Base-by-base conservation (phyloP, 805 yeast genomes). In the Kazachstania psychrophila region DNA sequence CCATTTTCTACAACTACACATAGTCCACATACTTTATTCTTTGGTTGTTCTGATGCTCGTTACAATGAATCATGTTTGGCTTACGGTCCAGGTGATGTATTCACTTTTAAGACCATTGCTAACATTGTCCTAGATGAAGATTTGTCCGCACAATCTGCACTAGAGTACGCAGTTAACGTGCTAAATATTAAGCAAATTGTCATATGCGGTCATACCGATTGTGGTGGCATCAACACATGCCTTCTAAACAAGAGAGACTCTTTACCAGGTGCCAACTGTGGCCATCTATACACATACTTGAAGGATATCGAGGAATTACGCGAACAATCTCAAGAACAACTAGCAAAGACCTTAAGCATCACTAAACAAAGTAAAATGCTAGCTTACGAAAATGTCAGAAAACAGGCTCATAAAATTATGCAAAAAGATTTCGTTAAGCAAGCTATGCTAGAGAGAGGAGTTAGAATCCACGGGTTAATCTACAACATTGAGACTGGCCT, bases 41-140 rank as follows among this genome's bases (percentile, higher is more conserved):
- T 88, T 42, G 95, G 96, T 3, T 88, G 97, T 56, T 79, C 94
- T 3, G 97, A 88, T 58, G 84, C 95, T 2, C 75, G 97, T 49
- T 80, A 84, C 39, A 82, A 87, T 45, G 96, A 88, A 55, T 68
- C 71, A 29, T 76, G 85, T 38, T 68, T 86, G 18, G 67, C 78
- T 34, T 75, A 86, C n/a, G 64, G 76, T 17, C 96, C 96, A 1
- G 97, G 97, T 35, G 96, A 88, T 58, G 73, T 86, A 6, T 88
- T 88, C 64, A 81, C 87, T 3, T 83, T 83, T 55, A 75, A 95
- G 55, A 86, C 86, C 51, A 83, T 88, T 41, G 96, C 94, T 33
- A 88, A 88, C 58, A 66, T 79, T 24, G 69, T 87, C 35, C 71
- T 75, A 37, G 60, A 64, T 35, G 73, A 75, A 38, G 96, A 89